Percentiles rank a stretch among this genome's conserved stretches.
Evolutionary conservation across 2,329 filamentous ascomycete species (phyloP).

Genomic region (Ophiostoma fasciatum): DNA sequence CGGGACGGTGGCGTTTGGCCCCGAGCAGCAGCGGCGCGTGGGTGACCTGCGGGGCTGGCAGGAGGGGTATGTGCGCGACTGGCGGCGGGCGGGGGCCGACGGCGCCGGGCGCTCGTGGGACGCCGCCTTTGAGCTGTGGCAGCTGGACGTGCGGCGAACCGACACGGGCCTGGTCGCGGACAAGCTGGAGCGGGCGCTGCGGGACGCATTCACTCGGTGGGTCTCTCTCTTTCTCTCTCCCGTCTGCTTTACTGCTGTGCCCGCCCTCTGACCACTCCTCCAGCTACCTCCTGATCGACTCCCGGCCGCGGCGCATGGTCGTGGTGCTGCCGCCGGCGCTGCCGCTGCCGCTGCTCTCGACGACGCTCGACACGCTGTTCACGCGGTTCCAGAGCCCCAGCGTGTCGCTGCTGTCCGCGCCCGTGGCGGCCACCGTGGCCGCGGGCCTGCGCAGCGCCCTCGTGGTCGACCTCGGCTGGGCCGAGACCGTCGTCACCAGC

Average conservation of each 20-base stretch:
- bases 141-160: slow-evolving; percentile 52
- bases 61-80: slow-evolving; percentile 33
- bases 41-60: slow-evolving; percentile 71
- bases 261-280: not conserved
- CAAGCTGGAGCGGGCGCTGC: slow-evolving; percentile 68
- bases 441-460: slow-evolving; percentile 77
- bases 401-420: slow-evolving; percentile 64
- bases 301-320: slow-evolving; percentile 58
- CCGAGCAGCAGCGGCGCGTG: slow-evolving; percentile 58
- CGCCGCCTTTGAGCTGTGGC: slow-evolving; percentile 60
- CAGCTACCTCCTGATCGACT: slow-evolving; percentile 54
- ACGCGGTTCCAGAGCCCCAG: slow-evolving; percentile 64
- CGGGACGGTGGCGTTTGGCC: slow-evolving; percentile 52
- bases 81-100: slow-evolving; percentile 21
- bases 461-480: slow-evolving; percentile 84
- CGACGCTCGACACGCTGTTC: slow-evolving; percentile 65
- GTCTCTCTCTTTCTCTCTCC: slow-evolving; percentile 17
- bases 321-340: slow-evolving; percentile 44
- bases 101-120: slow-evolving; percentile 40
- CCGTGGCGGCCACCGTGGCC: slow-evolving; percentile 58
- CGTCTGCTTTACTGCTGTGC: not conserved
- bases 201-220: slow-evolving; percentile 70
- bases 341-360: slow-evolving; percentile 23
- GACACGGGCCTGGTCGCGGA: slow-evolving; percentile 74
- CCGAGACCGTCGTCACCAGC: slow-evolving; percentile 71